A percentile compares a stretch with the other conserved stretches of the same genome.
Evolutionary conservation across 768 basidiomycete species (phyloP).

Genomic region (Lactarius quietus): DNA sequence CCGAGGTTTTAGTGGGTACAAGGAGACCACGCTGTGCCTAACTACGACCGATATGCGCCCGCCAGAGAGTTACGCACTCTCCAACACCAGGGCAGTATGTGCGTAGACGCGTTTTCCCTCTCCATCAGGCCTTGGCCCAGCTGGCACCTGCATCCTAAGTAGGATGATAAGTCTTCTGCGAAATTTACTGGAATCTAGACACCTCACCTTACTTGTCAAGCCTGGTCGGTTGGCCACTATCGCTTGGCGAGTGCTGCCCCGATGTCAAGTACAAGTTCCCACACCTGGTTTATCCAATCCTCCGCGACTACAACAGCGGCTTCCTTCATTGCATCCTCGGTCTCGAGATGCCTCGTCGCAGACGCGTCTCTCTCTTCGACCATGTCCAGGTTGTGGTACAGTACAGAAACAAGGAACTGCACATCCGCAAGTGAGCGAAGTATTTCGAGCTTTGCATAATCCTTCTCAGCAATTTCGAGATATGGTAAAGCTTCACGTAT

Average conservation of each 20-base stretch:
- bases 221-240: too few relatives aligned
- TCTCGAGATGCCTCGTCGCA: conserved; percentile 46
- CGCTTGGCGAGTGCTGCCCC: conserved; percentile 45
- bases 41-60: too few relatives aligned
- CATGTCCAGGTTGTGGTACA: conserved; percentile 68
- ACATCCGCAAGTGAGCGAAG: conserved; percentile 59
- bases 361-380: conserved; percentile 51
- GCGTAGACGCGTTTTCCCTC: too few relatives aligned
- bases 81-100: too few relatives aligned
- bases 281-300: conserved; percentile 49
- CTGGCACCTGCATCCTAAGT: too few relatives aligned
- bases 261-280: conserved; percentile 55
- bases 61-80: too few relatives aligned
- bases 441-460: conserved; percentile 59
- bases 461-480: conserved; percentile 60
- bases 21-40: too few relatives aligned
- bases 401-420: conserved; percentile 65
- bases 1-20: too few relatives aligned
- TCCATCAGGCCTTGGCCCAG: too few relatives aligned
- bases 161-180: too few relatives aligned
- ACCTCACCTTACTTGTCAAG: too few relatives aligned
- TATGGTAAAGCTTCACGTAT: conserved; percentile 58
- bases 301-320: conserved; percentile 47
- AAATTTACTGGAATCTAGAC: too few relatives aligned
- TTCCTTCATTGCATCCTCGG: conserved; percentile 40